Conservation (phyloP, 2,329 filamentous ascomycete species). For the Peltaster fructicola region DNA sequence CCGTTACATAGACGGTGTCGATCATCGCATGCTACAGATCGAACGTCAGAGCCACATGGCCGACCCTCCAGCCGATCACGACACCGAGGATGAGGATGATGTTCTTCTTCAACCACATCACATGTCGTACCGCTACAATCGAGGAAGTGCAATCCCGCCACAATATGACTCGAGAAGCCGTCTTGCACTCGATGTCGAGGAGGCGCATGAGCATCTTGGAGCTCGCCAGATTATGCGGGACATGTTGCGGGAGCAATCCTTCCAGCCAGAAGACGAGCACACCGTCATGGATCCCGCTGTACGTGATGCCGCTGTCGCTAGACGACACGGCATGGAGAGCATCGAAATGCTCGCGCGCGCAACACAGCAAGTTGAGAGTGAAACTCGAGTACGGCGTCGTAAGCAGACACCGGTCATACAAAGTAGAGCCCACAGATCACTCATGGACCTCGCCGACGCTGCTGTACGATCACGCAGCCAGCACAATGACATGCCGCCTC, state of each 20-base stretch:
- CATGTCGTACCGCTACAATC: constrained; percentile 12
- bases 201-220: constrained; percentile 9
- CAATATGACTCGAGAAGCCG: constrained; percentile 14
- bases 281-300: constrained; percentile 23
- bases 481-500: too few relatives aligned
- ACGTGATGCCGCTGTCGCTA: constrained; percentile 22
- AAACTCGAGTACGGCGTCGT: too few relatives aligned
- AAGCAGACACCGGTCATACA: too few relatives aligned
- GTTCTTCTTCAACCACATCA: too few relatives aligned
- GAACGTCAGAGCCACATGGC: constrained; percentile 8
- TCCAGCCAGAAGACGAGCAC: too few relatives aligned
- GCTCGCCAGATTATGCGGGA: too few relatives aligned
- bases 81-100: constrained; percentile 2
- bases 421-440: too few relatives aligned
- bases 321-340: constrained; percentile 17
- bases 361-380: constrained; percentile 17
- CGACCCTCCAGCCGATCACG: neutral
- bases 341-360: constrained; percentile 19
- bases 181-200: constrained; percentile 9
- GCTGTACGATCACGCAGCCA: too few relatives aligned
- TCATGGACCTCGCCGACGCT: too few relatives aligned
- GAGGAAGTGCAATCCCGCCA: constrained; percentile 8
- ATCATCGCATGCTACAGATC: constrained; percentile 14
- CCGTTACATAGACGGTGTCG: constrained; percentile 10
- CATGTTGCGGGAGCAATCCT: too few relatives aligned